Evolutionary conservation across 2,329 filamentous ascomycete genomes (phyloP), one percentile per base, ranked within the genome.

Genomic region (Pseudogymnoascus sp.): DNA sequence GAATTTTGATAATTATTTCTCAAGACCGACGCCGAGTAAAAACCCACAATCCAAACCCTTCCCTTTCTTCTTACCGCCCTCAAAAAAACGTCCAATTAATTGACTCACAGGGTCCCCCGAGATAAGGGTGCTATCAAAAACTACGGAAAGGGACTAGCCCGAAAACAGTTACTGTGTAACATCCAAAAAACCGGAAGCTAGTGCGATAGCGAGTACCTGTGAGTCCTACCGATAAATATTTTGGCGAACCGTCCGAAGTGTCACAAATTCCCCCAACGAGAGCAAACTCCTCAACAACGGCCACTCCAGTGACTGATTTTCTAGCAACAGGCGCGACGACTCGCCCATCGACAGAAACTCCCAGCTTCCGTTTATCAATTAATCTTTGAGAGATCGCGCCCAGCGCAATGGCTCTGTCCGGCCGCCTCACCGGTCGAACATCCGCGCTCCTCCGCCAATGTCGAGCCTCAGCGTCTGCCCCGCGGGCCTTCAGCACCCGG

Each of bases 371-470:
- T 33, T 57, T 33, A 10, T 57, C 28, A 33, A 57, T 57, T 57
- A 57, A 57, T 13, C 35, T 63, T 61, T 61, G 31, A 28, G 68
- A 69, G 62, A 42, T 61, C 47, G 53, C 40, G 61, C 53, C 61
- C 63, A 62, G 50, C 65, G 66, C 68, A 69, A 75, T 75, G 73
- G 72, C 72, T 68, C 68, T 73, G 63, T 70, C 70, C 44, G 68
- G 64, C 63, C 72, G 72, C 17, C 63, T 73, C 40, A 70, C 71
- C 64, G 68, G 67, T 63, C 68, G 73, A 47, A 66, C 72, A 61
- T 69, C 67, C 65, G 69, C 66, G 44, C 69, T 74, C 64, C 68
- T 74, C 61, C 72, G 72, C 65, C 70, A 73, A 66, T 65, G 67
- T 63, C 68, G 70, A 62, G 63, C 65, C 62, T 67, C 68, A 64